phyloP scores from a whole-genome alignment of 1,284 basidiomycete species.

The Heterobasidion occidentale region DNA sequence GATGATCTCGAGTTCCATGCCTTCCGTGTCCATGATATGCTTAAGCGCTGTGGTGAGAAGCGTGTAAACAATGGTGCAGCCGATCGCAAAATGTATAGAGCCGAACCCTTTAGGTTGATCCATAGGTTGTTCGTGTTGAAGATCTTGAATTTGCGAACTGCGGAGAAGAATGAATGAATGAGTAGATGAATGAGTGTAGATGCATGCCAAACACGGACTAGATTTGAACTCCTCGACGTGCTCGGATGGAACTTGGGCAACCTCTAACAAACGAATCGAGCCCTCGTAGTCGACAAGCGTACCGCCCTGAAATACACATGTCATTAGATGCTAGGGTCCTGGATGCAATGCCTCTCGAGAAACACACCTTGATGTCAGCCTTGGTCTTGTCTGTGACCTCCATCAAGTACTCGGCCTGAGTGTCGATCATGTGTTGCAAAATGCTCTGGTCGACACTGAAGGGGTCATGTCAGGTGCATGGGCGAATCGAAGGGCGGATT shows the following conservation, averaged over 20 bases:
- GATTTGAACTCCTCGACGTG: slow-evolving; percentile 99
- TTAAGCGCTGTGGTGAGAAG: slow-evolving; percentile 59
- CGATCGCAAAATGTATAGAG: slow-evolving; percentile 20
- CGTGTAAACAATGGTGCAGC: slow-evolving; percentile 25
- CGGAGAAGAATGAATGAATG: not conserved
- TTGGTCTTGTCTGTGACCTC: slow-evolving; percentile 99
- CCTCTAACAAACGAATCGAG: slow-evolving; percentile 90
- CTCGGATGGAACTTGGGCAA: slow-evolving; percentile 97
- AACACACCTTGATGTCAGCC: slow-evolving; percentile 84
- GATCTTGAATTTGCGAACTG: slow-evolving; percentile 86
- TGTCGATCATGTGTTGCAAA: slow-evolving; percentile 82
- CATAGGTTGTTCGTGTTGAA: slow-evolving; percentile 99
- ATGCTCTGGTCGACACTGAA: slow-evolving; percentile 68
- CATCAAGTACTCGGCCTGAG: slow-evolving; percentile 84
- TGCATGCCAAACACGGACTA: slow-evolving; percentile 22
- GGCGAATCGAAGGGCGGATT: not conserved
- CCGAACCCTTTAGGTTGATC: slow-evolving; percentile 64
- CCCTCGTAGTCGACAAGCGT: slow-evolving; percentile 98
- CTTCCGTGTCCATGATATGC: slow-evolving; percentile 88
- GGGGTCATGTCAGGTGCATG: slow-evolving; percentile 16
- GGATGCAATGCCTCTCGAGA: not conserved
- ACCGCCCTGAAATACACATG: slow-evolving; percentile 58
- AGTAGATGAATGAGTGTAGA: not conserved
- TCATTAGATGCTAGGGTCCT: not conserved
- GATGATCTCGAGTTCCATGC: slow-evolving; percentile 89